Base-by-base conservation (phyloP, 805 yeast genomes). In the Yamadazyma philogaea region DNA sequence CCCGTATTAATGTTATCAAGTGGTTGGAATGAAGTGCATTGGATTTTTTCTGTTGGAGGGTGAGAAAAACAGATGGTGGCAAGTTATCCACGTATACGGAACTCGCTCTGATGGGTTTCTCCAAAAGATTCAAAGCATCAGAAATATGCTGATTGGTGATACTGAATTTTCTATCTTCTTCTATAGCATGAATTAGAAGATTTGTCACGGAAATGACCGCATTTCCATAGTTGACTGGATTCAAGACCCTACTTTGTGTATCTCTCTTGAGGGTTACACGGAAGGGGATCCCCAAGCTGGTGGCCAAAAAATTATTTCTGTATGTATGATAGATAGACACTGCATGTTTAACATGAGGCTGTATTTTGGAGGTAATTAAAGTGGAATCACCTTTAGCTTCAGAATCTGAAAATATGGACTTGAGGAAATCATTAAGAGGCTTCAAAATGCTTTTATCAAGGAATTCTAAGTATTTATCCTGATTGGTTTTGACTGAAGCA, bases 201-300 rank as follows among this genome's bases (percentile, higher is more conserved):
- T 82, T 72, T 2, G 87, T 64, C 10, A 84, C 57, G 1, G 85
- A 71, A 38, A 83, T 74, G 15, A 83, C 77, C 0, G 87, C 77
- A 54, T 82, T 80, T 4, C 86, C 86, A 42, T 74, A 68, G 40
- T 72, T 66, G 4, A 66, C 76, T 0, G 87, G 80, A 39, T 81
- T 72, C n/a, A 80, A 71, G 2, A 82, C 70, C 28, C 87, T 62
- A 17, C 77, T 72, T 45, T 79, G 79, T 0, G 87, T 76, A 49
- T 82, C 87, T 51, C 78, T 63, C 40, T 65, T 60, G 21, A 72
- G 43, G 0, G 77, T 63, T 2, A 56, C 59, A 24, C 73, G 52
- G 51, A 77, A 55, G 8, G 54, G 50, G 2, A 51, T 28, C 14
- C 78, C 79, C 1, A 62, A 15, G 7, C 51, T 47, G 0, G 74